Base-by-base conservation (phyloP, 768 basidiomycete genomes). In the Boletus fagicola region DNA sequence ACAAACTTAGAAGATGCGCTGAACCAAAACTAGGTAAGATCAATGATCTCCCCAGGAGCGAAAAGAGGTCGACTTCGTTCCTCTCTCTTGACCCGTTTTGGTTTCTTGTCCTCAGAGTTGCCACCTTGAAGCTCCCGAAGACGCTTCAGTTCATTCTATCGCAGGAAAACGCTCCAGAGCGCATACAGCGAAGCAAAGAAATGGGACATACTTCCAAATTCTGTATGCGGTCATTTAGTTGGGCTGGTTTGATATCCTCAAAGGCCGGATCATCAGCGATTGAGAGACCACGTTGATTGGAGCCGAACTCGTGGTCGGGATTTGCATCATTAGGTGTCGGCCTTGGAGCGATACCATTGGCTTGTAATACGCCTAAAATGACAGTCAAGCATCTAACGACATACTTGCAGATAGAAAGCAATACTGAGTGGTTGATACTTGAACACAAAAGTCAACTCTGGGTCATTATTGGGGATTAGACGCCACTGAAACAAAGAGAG, bases 51-150 rank as follows among this genome's bases (percentile, higher is more conserved):
- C 38, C 52, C 53, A 0, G 48, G 46, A 33, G 36, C 6, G n/a
- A 58, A 53, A 1, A 46, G 3, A 31, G 26, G 49, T 15, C 20
- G 45, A 13, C 38, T 57, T 12, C 20, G 52, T 50, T 55, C 51
- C 26, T 62, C 57, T 31, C 45, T 51, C 51, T 68, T 64, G 42
- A 64, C 44, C 35, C 58, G 60, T 46, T 68, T 62, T 9, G 58
- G 44, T 15, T 66, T 64, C 16, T 24, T 46, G 30, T 60, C 57
- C 31, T 56, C 42, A 7, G 47, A 39, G 12, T 44, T 16, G 22
- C 40, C 20, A 24, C 7, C 13, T 18, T 54, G 49, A 47, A 62
- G 16, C 15, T 33, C 44, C 16, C 62, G 62, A 22, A 64, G 58
- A 28, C 54, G 64, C 38, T 60, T 57, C 24, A 63, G 57, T 31